Base-by-base conservation (phyloP, 257 asterid genomes). In the Voacanga thouarsii region DNA sequence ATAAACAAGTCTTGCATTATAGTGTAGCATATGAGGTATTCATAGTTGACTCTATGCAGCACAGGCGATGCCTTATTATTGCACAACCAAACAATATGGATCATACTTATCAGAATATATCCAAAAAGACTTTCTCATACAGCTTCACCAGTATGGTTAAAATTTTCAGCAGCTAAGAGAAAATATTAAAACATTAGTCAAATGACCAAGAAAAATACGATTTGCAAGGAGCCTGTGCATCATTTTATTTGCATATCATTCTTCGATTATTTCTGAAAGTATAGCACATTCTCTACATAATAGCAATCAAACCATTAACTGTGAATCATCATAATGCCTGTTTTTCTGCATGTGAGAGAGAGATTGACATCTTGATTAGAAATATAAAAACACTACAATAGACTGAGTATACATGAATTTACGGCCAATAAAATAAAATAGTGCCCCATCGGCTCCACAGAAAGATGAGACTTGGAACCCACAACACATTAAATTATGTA, bases 401-500 rank as follows among this genome's bases (percentile, higher is more conserved):
- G 69, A 78, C 26, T 30, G 14, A 21, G 55, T 26, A 16, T 21
- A 23, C 12, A 3, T 23, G 66, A 56, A 45, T 28, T 51, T 64
- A 47, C 0, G 26, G 56, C 68, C 68, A 61, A 30, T 28, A 2
- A 23, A 60, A 37, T 47, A 60, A 64, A 21, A 51, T 28, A n/a
- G 6, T 2, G 37, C 68, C 30, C 23, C 28, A 57, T 26, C 56
- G 15, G 69, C 41, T 65, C 44, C 64, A 69, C 3, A 57, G 74
- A 37, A 51, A 49, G 37, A 70, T n/a, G 74, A n/a, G 73, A 78
- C 19, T 55, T 33, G 26, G 49, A 69, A 23, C 73, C 18, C 11
- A 75, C 43, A 24, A 50, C 7, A 1, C 68, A 59, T 37, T 67
- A 70, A 67, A 74, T 59, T 70, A 76, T 23, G 60, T 30, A 74